Evolutionary conservation across 352 stramenopile species (phyloP).

Genomic region (Globisporangium ultimum): DNA sequence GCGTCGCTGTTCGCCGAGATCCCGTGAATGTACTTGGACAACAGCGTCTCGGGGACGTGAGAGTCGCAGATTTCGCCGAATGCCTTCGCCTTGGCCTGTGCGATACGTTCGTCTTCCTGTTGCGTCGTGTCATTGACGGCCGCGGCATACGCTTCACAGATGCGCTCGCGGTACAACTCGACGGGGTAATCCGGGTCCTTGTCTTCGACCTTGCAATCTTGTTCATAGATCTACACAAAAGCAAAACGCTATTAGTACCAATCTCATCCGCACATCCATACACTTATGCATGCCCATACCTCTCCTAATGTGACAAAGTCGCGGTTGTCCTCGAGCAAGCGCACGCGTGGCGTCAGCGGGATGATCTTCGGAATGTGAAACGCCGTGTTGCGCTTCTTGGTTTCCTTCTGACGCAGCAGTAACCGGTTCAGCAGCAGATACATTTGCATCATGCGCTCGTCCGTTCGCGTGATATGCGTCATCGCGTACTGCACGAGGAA

Average conservation of each 20-base stretch:
- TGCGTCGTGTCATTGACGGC: constrained; percentile 29
- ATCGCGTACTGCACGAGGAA: constrained; percentile 93
- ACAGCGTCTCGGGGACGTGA: constrained; percentile 80
- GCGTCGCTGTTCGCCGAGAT: constrained; percentile 71
- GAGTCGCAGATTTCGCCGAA: constrained; percentile 78
- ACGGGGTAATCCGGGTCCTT: constrained; percentile 78
- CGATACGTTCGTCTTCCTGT: constrained; percentile 63
- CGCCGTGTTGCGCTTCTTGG: constrained; percentile 83
- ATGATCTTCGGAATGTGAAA: constrained; percentile 92
- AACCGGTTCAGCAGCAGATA: constrained; percentile 88
- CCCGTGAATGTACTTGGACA: constrained; percentile 83
- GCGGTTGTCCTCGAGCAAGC: constrained; percentile 81
- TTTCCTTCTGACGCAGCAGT: constrained; percentile 84
- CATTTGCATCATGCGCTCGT: constrained; percentile 94
- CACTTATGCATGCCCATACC: constrained; percentile 11
- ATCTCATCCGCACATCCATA: no score
- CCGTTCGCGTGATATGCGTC: constrained; percentile 91
- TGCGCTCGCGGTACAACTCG: constrained; percentile 70
- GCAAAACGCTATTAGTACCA: background rate
- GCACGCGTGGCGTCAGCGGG: constrained; percentile 88
- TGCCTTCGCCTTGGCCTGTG: constrained; percentile 55
- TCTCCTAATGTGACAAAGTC: constrained; percentile 86
- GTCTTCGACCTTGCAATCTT: constrained; percentile 61
- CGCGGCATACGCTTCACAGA: constrained; percentile 66
- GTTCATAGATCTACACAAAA: constrained; percentile 61